Percentiles rank a stretch among this genome's conserved stretches.
Conservation (phyloP, 495 filamentous ascomycete species). For the Penicillium pulvis region DNA sequence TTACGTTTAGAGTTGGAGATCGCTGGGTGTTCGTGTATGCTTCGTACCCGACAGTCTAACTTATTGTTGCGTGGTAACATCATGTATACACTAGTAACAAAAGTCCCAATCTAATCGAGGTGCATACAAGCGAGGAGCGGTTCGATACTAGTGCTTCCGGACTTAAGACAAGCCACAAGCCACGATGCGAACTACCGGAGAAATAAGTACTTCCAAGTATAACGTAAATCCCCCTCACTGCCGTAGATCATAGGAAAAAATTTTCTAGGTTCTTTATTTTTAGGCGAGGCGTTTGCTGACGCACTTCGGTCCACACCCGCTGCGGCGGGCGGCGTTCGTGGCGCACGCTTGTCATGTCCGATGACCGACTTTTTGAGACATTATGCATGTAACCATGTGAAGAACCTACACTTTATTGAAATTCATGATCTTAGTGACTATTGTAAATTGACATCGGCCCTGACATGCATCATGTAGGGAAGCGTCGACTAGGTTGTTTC, state of each 20-base stretch:
- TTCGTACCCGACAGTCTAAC: no score
- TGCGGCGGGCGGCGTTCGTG: constrained; percentile 6
- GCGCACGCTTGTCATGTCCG: neutral
- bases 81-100: no score
- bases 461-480: neutral
- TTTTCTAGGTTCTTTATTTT: constrained; percentile 19
- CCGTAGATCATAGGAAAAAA: neutral
- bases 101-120: neutral
- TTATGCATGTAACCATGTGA: neutral
- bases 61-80: no score
- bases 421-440: no score
- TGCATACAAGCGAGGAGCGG: neutral
- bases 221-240: neutral
- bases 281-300: constrained; percentile 23
- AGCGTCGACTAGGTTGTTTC: neutral
- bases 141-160: neutral
- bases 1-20: neutral
- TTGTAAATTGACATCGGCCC: no score
- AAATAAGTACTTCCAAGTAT: neutral
- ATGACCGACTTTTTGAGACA: neutral
- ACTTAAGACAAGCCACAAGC: neutral
- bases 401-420: no score
- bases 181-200: neutral
- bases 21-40: neutral
- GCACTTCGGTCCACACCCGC: constrained; percentile 21